Percentiles rank a stretch among this genome's conserved stretches.
These are phyloP conservation scores for Candida tammaniensis DNA, from an alignment of 805 yeast species.

Conservation along the genomic window DNA sequence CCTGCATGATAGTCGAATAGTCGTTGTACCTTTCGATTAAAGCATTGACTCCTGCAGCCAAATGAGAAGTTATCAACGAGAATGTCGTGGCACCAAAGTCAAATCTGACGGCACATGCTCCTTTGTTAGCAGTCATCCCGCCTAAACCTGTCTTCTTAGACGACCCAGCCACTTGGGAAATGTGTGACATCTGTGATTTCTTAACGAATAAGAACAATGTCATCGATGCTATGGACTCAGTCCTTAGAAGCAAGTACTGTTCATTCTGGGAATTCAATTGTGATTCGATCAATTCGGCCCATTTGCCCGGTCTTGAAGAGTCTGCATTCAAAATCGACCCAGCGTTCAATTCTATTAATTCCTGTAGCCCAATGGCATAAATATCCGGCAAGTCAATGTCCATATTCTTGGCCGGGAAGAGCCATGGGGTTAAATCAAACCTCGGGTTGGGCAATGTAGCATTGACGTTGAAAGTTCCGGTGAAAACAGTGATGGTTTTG, in stretches of 20 bases:
- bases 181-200: conserved; percentile 25
- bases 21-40: conserved; percentile 84
- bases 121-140: conserved; percentile 96
- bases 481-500: conserved; percentile 60
- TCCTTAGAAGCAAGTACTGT: conserved; percentile 61
- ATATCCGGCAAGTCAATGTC: conserved; percentile 59
- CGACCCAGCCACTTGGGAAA: conserved; percentile 91
- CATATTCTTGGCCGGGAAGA: conserved; percentile 63
- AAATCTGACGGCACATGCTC: conserved; percentile 91
- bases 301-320: conserved; percentile 67
- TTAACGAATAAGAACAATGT: conserved; percentile 63
- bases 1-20: conserved; percentile 69
- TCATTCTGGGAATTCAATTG: conserved; percentile 53
- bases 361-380: conserved; percentile 90
- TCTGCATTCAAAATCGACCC: conserved; percentile 88
- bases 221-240: conserved; percentile 73
- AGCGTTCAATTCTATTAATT: conserved; percentile 88
- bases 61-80: conserved; percentile 84
- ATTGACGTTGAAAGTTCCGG: conserved; percentile 86
- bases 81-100: conserved; percentile 76
- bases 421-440: conserved; percentile 70
- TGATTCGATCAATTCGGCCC: conserved; percentile 68
- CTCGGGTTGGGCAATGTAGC: conserved; percentile 51
- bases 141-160: conserved; percentile 93
- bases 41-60: conserved; percentile 89